These are phyloP conservation scores for Globisporangium megalacanthum DNA, from an alignment of 352 stramenopile genomes.

Conservation along the genomic window DNA sequence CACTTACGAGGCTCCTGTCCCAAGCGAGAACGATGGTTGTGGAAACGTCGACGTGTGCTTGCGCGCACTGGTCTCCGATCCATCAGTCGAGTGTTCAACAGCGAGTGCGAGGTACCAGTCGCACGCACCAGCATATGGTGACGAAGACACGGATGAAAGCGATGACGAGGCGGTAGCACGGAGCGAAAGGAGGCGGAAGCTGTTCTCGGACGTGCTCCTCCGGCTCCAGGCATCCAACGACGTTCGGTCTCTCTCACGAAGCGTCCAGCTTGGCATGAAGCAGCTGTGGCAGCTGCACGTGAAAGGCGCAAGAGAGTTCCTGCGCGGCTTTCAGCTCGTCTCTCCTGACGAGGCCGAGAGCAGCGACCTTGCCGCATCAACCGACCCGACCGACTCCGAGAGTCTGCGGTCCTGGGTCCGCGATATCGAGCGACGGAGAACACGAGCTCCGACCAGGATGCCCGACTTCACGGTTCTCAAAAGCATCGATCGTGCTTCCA, in stretches of 20 bases:
- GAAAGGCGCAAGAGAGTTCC: not conserved
- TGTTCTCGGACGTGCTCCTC: slow-evolving; percentile 2
- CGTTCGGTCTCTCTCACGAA: not conserved
- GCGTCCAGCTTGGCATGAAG: slow-evolving; percentile 7
- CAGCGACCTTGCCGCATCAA: not conserved
- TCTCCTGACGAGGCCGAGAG: not conserved
- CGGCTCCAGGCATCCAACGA: slow-evolving; percentile 5
- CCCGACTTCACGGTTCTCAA: not conserved
- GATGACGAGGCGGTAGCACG: not conserved
- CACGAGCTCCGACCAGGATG: not conserved
- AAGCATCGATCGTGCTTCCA: not conserved
- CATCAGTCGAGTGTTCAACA: not conserved
- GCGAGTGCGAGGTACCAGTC: not conserved
- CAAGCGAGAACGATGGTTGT: not conserved
- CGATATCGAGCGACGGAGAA: not conserved
- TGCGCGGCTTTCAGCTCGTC: slow-evolving; percentile 5
- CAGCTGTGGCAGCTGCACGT: slow-evolving; percentile 4
- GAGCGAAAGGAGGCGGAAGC: not conserved
- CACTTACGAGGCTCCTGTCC: too few species aligned
- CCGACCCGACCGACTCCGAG: not conserved
- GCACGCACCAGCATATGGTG: not conserved
- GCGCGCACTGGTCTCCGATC: not conserved
- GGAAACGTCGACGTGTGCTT: not conserved
- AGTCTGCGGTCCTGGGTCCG: slow-evolving; percentile 3
- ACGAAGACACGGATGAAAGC: not conserved